Percentiles rank a stretch among this genome's conserved stretches.
Conservation (phyloP, 257 asterid genomes). For the Cruciata laevipes region DNA sequence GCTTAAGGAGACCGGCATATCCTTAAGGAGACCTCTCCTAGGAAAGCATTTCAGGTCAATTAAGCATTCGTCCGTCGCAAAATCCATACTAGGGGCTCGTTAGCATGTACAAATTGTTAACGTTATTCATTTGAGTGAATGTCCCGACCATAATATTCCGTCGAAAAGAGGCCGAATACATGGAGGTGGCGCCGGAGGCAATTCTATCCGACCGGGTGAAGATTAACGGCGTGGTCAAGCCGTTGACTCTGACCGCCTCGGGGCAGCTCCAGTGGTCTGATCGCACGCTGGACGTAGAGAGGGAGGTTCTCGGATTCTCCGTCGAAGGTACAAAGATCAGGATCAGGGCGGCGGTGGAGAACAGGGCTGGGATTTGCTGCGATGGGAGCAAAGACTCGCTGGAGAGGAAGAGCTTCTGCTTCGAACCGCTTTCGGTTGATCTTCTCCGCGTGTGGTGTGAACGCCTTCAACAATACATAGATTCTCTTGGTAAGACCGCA, state of each 20-base stretch:
- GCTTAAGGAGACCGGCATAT: not conserved
- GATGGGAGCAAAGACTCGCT: slow-evolving; percentile 17
- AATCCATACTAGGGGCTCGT: not conserved
- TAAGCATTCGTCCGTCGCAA: not conserved
- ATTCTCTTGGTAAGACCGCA: slow-evolving; percentile 52
- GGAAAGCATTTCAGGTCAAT: not conserved
- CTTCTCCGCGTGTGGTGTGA: slow-evolving; percentile 49
- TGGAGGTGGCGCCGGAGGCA: slow-evolving; percentile 27
- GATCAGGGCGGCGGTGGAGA: slow-evolving; percentile 45
- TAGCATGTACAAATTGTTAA: no score
- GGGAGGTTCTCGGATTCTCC: slow-evolving; percentile 70
- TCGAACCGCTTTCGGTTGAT: slow-evolving; percentile 47
- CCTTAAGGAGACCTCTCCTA: not conserved
- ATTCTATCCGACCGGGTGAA: slow-evolving; percentile 46
- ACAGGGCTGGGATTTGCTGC: slow-evolving; percentile 43
- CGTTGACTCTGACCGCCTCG: slow-evolving; percentile 41
- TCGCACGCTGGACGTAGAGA: slow-evolving; percentile 43
- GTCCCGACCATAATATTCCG: not conserved
- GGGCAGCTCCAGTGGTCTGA: slow-evolving; percentile 58
- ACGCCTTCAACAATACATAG: slow-evolving; percentile 49
- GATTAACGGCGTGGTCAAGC: slow-evolving; percentile 32
- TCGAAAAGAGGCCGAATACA: not conserved
- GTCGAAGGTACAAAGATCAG: slow-evolving; percentile 45
- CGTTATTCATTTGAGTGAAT: not conserved
- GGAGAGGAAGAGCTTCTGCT: slow-evolving; percentile 44